Base-by-base conservation (phyloP, 805 yeast genomes). In the Saturnispora bothae region DNA sequence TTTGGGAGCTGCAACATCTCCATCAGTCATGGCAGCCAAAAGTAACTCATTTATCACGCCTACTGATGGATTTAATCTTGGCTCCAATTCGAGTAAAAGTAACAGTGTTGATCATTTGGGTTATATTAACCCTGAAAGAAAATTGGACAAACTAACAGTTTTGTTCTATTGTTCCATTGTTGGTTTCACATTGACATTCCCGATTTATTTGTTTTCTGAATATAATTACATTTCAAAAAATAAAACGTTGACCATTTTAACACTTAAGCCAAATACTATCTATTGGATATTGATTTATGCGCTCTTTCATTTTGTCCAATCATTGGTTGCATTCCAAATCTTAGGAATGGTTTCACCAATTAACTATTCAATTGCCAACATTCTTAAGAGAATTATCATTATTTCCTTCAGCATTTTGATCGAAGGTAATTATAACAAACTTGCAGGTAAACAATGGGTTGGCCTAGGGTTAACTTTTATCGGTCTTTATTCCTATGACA, bases 301-400 rank as follows among this genome's bases (percentile, higher is more conserved):
- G 2, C 39, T 71, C 1, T 61, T 80, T 3, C 94, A 82, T 60
- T 82, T 81, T 51, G 49, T 73, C 38, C 92, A 82, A 58, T 73
- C 84, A 3, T 66, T 82, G 53, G 56, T 81, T 34, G 89, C 89
- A 19, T 82, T 82, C 56, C 86, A 79, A 54, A 68, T 82, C 33
- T 67, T 82, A 46, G 89, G 89, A 2, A 53, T 70, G 48, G 66
- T 81, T 18, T 68, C 79, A n/a, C 82, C 92, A 4, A 80, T 82
- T 33, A 79, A 78, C 52, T 82, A 82, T 56, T 77, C 85, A 29
- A 78, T 82, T 51, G 92, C 88, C 22, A 82, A 78, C 54, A 81
- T 82, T 35, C 55, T 80, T 58, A 82, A 82, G 50, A 63, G 89
- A 50, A 81, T 82, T 40, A 73, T 78, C 21, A 78, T 81, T 33